A percentile compares a stretch with the other conserved stretches of the same genome.
These are phyloP conservation scores for Deinandra increscens DNA, from an alignment of 129 eudicot species.

Conservation along the genomic window DNA sequence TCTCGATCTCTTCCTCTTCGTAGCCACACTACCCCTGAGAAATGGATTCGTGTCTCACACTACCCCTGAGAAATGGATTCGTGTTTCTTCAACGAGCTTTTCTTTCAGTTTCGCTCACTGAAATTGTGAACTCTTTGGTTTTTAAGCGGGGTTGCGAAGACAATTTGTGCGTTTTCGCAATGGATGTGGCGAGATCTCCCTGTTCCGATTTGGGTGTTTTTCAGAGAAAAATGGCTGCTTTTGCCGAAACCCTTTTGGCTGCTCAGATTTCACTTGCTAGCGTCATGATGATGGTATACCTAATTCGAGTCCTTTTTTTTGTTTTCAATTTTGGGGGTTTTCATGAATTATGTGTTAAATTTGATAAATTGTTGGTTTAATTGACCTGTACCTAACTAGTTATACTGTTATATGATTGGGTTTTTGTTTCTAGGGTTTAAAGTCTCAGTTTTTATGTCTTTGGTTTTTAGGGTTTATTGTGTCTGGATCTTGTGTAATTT, in stretches of 20 bases:
- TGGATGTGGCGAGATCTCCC: constrained; percentile 42
- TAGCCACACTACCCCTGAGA: no score
- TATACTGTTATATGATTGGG: neutral
- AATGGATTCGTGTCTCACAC: no score
- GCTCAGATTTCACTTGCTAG: constrained; percentile 67
- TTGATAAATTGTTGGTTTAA: constrained; percentile 16
- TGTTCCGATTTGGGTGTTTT: constrained; percentile 38
- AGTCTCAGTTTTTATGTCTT: neutral
- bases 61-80: no score
- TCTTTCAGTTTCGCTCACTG: constrained; percentile 12
- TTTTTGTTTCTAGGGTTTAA: neutral
- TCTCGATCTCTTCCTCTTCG: no score
- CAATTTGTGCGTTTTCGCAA: constrained; percentile 27
- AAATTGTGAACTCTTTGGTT: neutral
- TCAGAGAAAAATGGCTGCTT: constrained; percentile 32
- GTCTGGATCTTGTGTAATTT: constrained; percentile 13
- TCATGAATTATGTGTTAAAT: constrained; percentile 2
- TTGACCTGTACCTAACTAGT: neutral
- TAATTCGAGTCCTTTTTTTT: neutral
- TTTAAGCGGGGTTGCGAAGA: constrained; percentile 2
- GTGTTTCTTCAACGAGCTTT: neutral
- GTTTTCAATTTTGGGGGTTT: neutral
- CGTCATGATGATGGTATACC: constrained; percentile 53
- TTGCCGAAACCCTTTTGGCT: constrained; percentile 52
- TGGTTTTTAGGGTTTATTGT: neutral